These are phyloP conservation scores for Paxillus rubicundulus DNA, from an alignment of 768 basidiomycete genomes.

Conservation along the genomic window DNA sequence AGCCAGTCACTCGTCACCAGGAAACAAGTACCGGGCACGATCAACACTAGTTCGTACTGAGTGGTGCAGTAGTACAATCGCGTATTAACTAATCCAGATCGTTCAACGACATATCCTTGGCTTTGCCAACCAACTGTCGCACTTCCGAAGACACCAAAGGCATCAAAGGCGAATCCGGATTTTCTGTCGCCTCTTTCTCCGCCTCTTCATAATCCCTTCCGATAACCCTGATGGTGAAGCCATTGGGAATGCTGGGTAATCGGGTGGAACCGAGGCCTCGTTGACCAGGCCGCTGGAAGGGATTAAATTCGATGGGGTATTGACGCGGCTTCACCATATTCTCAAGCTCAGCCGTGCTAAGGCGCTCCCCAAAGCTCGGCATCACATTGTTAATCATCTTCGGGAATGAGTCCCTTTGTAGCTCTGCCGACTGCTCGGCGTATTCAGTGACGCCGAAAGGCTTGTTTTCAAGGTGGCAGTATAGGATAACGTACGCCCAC, in stretches of 20 bases:
- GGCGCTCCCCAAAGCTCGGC: conserved; percentile 22
- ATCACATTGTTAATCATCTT: conserved; percentile 28
- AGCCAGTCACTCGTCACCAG: no score
- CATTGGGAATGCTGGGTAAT: conserved; percentile 32
- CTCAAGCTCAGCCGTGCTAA: conserved; percentile 20
- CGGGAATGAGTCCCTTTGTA: conserved; percentile 28
- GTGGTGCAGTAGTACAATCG: no score
- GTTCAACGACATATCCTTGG: conserved; percentile 22
- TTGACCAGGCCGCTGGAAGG: conserved; percentile 34
- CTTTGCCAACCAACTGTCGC: conserved; percentile 13
- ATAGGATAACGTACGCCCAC: conserved; percentile 38
- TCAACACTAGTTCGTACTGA: no score
- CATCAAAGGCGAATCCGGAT: neutral
- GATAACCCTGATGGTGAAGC: conserved; percentile 29
- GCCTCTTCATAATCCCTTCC: conserved; percentile 15
- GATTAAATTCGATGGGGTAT: conserved; percentile 32
- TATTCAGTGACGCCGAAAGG: conserved; percentile 38
- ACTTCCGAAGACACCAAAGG: neutral
- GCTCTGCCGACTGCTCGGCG: conserved; percentile 36
- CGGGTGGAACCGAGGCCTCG: conserved; percentile 23
- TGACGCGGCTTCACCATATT: conserved; percentile 24
- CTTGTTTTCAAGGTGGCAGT: conserved; percentile 24
- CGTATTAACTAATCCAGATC: conserved; percentile 22
- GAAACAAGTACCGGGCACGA: no score
- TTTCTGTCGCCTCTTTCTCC: neutral